These are phyloP conservation scores for Ailanthus altissimus DNA, from an alignment of 345 rosid genomes.

Conservation along the genomic window DNA sequence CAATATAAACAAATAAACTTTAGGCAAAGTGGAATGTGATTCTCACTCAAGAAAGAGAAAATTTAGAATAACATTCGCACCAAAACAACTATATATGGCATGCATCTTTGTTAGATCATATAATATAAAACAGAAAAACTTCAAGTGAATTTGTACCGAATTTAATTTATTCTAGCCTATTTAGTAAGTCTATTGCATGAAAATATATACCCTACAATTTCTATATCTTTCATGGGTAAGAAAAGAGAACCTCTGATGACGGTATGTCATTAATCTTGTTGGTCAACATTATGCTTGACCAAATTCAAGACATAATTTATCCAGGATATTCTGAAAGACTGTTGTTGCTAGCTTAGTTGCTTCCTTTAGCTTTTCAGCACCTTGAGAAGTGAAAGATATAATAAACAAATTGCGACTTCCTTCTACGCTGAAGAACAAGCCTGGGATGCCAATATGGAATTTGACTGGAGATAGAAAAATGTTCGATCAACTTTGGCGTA, in stretches of 20 bases:
- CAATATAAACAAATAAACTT: too few relatives aligned
- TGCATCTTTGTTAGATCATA: too few relatives aligned
- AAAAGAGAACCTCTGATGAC: not conserved
- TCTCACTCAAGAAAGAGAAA: too few relatives aligned
- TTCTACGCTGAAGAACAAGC: not conserved
- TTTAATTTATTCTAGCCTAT: too few relatives aligned
- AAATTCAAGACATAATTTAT: not conserved
- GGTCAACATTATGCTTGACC: not conserved
- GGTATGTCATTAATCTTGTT: not conserved
- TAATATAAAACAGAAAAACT: too few relatives aligned
- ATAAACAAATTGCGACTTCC: slow-evolving; percentile 7
- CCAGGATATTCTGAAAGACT: not conserved
- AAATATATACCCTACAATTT: not conserved
- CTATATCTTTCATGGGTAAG: not conserved
- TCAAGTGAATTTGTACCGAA: too few relatives aligned
- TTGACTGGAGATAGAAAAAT: not conserved
- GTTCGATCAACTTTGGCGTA: slow-evolving; percentile 43
- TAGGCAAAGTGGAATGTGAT: too few relatives aligned
- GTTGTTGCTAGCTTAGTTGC: not conserved
- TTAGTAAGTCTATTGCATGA: not conserved
- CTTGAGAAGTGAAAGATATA: not conserved
- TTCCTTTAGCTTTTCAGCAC: not conserved
- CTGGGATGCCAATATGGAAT: not conserved
- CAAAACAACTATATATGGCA: too few relatives aligned
- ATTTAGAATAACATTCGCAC: too few relatives aligned